These are phyloP conservation scores for Trichosporon sp. DNA, from an alignment of 1,284 basidiomycete species.

Conservation along the genomic window DNA sequence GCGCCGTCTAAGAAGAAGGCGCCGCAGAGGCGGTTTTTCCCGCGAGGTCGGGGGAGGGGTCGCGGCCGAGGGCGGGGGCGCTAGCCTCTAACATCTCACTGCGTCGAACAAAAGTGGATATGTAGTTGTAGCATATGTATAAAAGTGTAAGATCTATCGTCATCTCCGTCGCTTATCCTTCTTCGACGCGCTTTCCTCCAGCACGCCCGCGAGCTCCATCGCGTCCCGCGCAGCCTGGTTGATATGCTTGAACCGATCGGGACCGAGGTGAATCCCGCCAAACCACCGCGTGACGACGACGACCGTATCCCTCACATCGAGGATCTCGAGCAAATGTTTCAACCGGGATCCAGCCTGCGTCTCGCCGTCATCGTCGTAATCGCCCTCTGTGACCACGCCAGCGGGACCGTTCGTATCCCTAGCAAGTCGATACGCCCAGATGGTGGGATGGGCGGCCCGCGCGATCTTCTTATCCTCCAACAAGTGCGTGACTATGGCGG, in stretches of 20 bases:
- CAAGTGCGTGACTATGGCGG: conserved; percentile 70
- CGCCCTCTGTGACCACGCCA: conserved; percentile 55
- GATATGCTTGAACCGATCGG: conserved; percentile 90
- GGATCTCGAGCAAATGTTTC: conserved; percentile 81
- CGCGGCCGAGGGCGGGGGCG: conserved; percentile 8
- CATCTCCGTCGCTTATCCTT: conserved; percentile 17
- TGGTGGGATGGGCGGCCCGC: conserved; percentile 81
- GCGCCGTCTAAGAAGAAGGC: conserved; percentile 18
- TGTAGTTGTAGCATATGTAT: conserved; percentile 19
- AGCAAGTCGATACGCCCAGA: conserved; percentile 68
- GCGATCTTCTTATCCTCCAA: conserved; percentile 65
- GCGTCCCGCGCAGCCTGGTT: conserved; percentile 86
- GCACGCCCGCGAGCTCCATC: conserved; percentile 75
- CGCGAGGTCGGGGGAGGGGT: conserved; percentile 4
- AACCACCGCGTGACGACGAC: conserved; percentile 68
- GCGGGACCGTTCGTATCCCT: conserved; percentile 48
- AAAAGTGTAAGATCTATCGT: conserved; percentile 7
- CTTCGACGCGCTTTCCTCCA: conserved; percentile 58
- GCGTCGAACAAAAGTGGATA: background rate
- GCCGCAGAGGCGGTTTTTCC: background rate
- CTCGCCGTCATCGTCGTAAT: conserved; percentile 93
- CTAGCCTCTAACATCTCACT: background rate
- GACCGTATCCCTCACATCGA: conserved; percentile 70
- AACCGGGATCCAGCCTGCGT: conserved; percentile 83
- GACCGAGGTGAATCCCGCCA: conserved; percentile 69